These are phyloP conservation scores for Dorcoceras hygrometricum DNA, from an alignment of 257 asterid species.

Conservation along the genomic window DNA sequence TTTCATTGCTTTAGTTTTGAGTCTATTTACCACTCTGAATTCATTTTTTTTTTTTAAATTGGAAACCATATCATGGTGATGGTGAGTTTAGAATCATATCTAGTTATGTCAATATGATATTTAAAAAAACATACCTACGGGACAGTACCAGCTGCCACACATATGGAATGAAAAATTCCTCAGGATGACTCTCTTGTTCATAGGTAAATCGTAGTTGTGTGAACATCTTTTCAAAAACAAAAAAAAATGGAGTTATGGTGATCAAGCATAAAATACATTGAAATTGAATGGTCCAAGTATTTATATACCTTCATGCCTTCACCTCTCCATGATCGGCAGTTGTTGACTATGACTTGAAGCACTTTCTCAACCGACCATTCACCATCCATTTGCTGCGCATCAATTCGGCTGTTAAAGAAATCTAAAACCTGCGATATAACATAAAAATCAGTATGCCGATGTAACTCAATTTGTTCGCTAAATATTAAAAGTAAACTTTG, in stretches of 20 bases:
- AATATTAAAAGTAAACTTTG: slow-evolving; percentile 13
- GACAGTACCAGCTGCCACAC: slow-evolving; percentile 84
- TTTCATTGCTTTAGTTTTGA: background rate
- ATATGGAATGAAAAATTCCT: slow-evolving; percentile 92
- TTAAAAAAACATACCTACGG: slow-evolving; percentile 49
- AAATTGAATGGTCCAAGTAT: slow-evolving; percentile 15
- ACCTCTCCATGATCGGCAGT: slow-evolving; percentile 93
- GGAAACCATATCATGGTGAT: background rate
- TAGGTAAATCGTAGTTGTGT: slow-evolving; percentile 77
- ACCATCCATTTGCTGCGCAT: slow-evolving; percentile 66
- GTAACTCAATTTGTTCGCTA: slow-evolving; percentile 4
- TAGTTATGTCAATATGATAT: background rate
- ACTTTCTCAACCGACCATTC: slow-evolving; percentile 98
- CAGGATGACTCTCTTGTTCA: slow-evolving; percentile 95
- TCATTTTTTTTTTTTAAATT: too few relatives aligned
- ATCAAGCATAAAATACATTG: slow-evolving; percentile 8
- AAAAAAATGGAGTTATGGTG: slow-evolving; percentile 22
- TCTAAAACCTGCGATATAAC: slow-evolving; percentile 57
- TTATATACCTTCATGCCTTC: slow-evolving; percentile 86
- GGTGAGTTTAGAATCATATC: background rate
- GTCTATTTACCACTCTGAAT: background rate
- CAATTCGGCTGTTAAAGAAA: slow-evolving; percentile 83
- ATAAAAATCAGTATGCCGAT: slow-evolving; percentile 3
- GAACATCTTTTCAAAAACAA: slow-evolving; percentile 50
- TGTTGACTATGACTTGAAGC: slow-evolving; percentile 64